These are phyloP conservation scores for Paramecium tetraurelia DNA, from an alignment of 73 alveolate species.

Conservation along the genomic window DNA sequence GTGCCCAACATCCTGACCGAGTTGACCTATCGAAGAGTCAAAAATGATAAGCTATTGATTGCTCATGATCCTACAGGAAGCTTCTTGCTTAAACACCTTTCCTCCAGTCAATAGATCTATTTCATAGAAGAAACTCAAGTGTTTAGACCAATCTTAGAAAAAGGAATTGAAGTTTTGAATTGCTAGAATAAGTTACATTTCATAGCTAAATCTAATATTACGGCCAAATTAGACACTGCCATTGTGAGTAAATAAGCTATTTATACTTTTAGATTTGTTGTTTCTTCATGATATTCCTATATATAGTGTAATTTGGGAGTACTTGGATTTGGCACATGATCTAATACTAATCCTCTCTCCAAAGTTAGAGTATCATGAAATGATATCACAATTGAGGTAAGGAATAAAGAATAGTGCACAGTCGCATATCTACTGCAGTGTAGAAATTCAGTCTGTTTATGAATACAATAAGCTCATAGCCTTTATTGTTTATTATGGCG, in stretches of 20 bases:
- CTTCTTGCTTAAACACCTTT: not conserved
- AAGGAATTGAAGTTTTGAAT: not conserved
- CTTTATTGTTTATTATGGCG: not conserved
- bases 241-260: not conserved
- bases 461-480: not conserved
- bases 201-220: not conserved
- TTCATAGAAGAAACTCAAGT: not conserved
- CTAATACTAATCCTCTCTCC: not conserved
- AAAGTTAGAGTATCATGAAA: not conserved
- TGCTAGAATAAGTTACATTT: not conserved
- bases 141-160: not conserved
- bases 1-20: not conserved
- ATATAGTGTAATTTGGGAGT: not conserved
- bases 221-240: not conserved
- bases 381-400: not conserved
- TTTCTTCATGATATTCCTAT: not conserved
- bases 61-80: constrained; percentile 48
- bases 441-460: not conserved
- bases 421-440: not conserved
- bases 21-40: not conserved
- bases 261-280: not conserved
- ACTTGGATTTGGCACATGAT: not conserved
- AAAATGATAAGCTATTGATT: not conserved
- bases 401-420: not conserved
- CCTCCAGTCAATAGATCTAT: not conserved